Evolutionary conservation across 2,329 filamentous ascomycete genomes (phyloP).

Genomic region (Xylariaceae sp.): DNA sequence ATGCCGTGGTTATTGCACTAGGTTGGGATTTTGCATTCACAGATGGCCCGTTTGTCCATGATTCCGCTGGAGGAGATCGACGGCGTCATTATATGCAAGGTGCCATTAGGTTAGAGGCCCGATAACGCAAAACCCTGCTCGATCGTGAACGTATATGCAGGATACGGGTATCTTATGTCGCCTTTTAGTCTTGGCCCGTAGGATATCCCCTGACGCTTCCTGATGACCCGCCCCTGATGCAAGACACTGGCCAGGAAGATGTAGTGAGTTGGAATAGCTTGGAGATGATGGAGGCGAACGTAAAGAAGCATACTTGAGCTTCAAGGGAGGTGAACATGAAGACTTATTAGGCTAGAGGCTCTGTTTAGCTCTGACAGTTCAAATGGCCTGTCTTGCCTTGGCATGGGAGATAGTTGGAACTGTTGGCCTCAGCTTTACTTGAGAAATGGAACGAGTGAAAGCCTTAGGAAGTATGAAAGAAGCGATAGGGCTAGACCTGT

Average conservation of each 20-base stretch:
- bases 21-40: slow-evolving; percentile 16
- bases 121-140: slow-evolving; percentile 29
- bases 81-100: slow-evolving; percentile 21
- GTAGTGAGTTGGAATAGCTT: slow-evolving; percentile 35
- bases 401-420: slow-evolving; percentile 18
- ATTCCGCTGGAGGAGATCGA: slow-evolving; percentile 16
- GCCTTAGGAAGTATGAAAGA: slow-evolving; percentile 30
- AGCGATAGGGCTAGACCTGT: slow-evolving; percentile 25
- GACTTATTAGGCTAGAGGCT: slow-evolving; percentile 27
- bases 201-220: slow-evolving; percentile 39
- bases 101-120: slow-evolving; percentile 27
- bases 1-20: slow-evolving; percentile 11
- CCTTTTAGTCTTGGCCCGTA: slow-evolving; percentile 37
- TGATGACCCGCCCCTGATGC: slow-evolving; percentile 29
- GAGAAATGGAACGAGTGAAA: slow-evolving; percentile 25
- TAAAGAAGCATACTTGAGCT: slow-evolving; percentile 24
- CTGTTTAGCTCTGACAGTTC: slow-evolving; percentile 26
- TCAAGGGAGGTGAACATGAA: slow-evolving; percentile 17
- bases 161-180: slow-evolving; percentile 36
- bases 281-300: slow-evolving; percentile 19
- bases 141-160: slow-evolving; percentile 37
- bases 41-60: slow-evolving; percentile 8
- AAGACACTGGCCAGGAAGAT: slow-evolving; percentile 33
- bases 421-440: slow-evolving; percentile 25
- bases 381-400: slow-evolving; percentile 24